Evolutionary conservation across 768 basidiomycete species (phyloP), one percentile per base, ranked within the genome.

Genomic region (Podaxis sp.): DNA sequence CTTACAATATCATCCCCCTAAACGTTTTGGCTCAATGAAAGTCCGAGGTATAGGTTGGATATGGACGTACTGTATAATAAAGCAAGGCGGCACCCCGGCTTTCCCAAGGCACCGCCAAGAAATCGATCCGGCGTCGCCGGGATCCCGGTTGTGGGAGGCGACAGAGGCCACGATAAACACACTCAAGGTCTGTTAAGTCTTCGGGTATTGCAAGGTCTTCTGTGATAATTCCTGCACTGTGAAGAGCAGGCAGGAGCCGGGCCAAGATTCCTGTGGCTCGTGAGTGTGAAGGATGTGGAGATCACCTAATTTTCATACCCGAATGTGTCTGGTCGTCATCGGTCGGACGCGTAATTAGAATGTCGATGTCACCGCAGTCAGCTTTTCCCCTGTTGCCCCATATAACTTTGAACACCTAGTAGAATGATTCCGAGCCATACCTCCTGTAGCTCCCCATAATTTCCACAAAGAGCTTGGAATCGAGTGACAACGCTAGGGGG

Each of bases 381-480:
- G 81, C 75, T 72, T 91, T 90, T 4, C 94, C 93, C 63, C 94
- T 92, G 64, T n/a, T 56, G 44, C 38, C 46, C 63, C 62, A 46
- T 53, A 19, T 42, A 26, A 51, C 9, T 15, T 60, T 26, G 1
- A 54, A 28, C 42, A n/a, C 8, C 40, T 7, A 22, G 30, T 6
- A 15, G 19, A 61, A 54, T n/a, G 46, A 24, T 7, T 46, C 64
- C 5, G 55, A 48, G 19, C 65, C 68, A 55, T 66, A 85, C 90
- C 92, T 81, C 68, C 95, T 77, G 72, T 89, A 98, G 66, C 92
- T 94, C 1, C 95, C 96, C 95, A 96, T 96, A 53, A 96, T 88
- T 55, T 95, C 87, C 9, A 97, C 75, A 68, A 84, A 87, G 26
- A 96, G 70, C 57, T 84, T 83, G 4, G 84, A 75, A 69, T 96